These are phyloP conservation scores for Prunus mume DNA, from an alignment of 306 rosid species.

Conservation along the genomic window DNA sequence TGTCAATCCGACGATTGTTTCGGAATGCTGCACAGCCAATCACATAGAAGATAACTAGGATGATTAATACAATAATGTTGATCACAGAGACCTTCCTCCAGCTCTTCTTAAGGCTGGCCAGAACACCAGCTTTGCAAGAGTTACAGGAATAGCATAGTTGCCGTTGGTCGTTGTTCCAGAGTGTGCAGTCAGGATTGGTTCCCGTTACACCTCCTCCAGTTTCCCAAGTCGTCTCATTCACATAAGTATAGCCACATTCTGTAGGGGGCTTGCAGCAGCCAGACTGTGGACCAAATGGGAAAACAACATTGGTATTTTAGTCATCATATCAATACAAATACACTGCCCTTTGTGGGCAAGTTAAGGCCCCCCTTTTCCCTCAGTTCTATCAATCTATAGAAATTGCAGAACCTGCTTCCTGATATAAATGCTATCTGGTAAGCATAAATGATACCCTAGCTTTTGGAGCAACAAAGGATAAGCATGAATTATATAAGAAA, in stretches of 20 bases:
- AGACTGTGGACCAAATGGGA: slow-evolving; percentile 45
- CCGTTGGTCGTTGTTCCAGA: slow-evolving; percentile 75
- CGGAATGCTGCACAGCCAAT: slow-evolving; percentile 77
- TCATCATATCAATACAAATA: not conserved
- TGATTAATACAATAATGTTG: slow-evolving; percentile 68
- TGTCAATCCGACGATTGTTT: slow-evolving; percentile 69
- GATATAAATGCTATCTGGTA: slow-evolving; percentile 2
- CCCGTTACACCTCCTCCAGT: slow-evolving; percentile 33
- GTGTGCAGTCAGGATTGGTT: slow-evolving; percentile 45
- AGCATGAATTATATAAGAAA: not conserved
- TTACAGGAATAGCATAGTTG: slow-evolving; percentile 69
- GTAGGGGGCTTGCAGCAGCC: slow-evolving; percentile 99
- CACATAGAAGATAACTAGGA: slow-evolving; percentile 67
- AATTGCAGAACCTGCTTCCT: not conserved
- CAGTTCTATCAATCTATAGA: not conserved
- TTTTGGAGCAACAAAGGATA: not conserved
- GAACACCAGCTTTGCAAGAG: slow-evolving; percentile 88
- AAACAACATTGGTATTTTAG: not conserved
- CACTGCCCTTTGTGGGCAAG: not conserved
- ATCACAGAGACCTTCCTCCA: slow-evolving; percentile 92
- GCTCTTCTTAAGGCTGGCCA: slow-evolving; percentile 80
- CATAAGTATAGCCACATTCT: slow-evolving; percentile 55
- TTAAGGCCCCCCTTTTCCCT: not conserved
- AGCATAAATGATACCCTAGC: slow-evolving; percentile 2
- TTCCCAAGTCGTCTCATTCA: slow-evolving; percentile 69